Evolutionary conservation across 768 basidiomycete species (phyloP).

Genomic region (Tulasnella sp.): DNA sequence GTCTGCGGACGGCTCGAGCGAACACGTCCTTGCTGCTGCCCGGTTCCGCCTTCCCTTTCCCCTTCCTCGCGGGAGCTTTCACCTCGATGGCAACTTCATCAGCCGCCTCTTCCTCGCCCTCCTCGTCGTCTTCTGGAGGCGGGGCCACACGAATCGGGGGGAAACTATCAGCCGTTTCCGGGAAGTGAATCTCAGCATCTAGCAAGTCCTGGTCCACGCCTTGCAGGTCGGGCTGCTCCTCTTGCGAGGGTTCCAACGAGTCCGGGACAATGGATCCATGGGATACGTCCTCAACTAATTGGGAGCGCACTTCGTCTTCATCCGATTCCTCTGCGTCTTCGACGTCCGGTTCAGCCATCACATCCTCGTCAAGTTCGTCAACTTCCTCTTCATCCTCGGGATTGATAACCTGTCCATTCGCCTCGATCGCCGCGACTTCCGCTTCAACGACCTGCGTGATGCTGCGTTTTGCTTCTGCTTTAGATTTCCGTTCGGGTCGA

Average conservation of each 20-base stretch:
- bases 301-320: too few relatives aligned
- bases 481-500: not conserved
- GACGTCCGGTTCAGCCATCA: not conserved
- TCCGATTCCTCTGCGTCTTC: too few relatives aligned
- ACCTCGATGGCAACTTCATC: not conserved
- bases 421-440: not conserved
- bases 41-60: not conserved
- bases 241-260: not conserved
- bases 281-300: not conserved
- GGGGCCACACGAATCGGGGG: conserved; percentile 10
- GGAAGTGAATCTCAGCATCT: not conserved
- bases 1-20: not conserved
- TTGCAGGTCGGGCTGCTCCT: not conserved
- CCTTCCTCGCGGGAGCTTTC: not conserved
- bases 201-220: not conserved
- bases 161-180: conserved; percentile 12
- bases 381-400: not conserved
- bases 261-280: not conserved
- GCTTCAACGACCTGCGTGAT: not conserved
- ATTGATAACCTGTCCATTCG: not conserved
- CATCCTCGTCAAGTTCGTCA: not conserved
- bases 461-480: not conserved
- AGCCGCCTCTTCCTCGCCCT: not conserved
- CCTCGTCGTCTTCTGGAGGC: not conserved
- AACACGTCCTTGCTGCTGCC: not conserved